phyloP scores from a whole-genome alignment of 202 grass and related monocot genomes.

The Alloteropsis angusta region DNA sequence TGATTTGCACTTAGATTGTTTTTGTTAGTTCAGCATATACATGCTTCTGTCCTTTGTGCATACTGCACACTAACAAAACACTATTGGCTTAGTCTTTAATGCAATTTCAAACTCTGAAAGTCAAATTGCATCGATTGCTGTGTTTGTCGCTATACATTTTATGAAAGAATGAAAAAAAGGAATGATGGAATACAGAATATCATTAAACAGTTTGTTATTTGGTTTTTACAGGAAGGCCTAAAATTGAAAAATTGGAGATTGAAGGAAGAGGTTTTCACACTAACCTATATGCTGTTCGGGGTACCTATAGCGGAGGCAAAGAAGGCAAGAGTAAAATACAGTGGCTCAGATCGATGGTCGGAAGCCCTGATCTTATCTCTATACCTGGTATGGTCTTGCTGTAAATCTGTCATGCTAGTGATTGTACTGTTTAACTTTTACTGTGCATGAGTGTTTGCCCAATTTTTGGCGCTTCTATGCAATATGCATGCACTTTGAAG shows the following conservation, averaged over 20 bases:
- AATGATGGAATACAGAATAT: conserved; percentile 4
- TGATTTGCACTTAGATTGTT: not conserved
- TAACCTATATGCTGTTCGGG: conserved; percentile 71
- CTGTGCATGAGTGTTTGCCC: not conserved
- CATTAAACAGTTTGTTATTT: conserved; percentile 12
- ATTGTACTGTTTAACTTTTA: not conserved
- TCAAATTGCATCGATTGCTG: conserved; percentile 8
- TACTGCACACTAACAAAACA: conserved; percentile 8
- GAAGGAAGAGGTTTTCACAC: conserved; percentile 99
- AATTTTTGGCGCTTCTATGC: conserved; percentile 2
- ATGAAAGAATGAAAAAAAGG: too few species aligned
- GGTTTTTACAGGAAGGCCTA: conserved; percentile 62
- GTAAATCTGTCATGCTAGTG: not conserved
- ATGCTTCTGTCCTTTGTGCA: not conserved
- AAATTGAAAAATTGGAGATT: conserved; percentile 92
- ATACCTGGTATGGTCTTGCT: conserved; percentile 64
- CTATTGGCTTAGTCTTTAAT: not conserved
- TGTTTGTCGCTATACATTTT: not conserved
- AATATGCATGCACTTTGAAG: not conserved
- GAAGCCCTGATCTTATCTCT: conserved; percentile 96
- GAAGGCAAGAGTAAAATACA: conserved; percentile 98
- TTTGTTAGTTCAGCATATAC: not conserved
- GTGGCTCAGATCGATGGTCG: conserved; percentile 90
- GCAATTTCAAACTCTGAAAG: not conserved
- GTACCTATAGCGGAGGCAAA: conserved; percentile 78